Evolutionary conservation across 228 moss, liverwort and hornwort species (phyloP).

Genomic region (Sphagnum fallax): DNA sequence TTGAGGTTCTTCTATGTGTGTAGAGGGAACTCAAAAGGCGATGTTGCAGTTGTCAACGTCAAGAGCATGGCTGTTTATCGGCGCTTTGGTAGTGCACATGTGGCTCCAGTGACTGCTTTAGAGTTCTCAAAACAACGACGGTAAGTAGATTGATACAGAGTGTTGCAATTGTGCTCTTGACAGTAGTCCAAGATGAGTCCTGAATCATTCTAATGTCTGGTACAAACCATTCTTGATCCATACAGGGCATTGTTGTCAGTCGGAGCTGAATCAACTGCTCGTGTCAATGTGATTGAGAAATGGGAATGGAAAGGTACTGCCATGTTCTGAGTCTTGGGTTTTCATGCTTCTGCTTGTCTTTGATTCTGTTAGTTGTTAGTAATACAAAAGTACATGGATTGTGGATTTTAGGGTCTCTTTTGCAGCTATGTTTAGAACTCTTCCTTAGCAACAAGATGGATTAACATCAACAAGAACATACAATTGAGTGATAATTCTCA

Average conservation of each 20-base stretch:
- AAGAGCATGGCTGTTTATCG: conserved; percentile 39
- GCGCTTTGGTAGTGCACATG: conserved; percentile 32
- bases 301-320: conserved; percentile 50
- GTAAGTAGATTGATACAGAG: conserved; percentile 4
- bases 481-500: background rate
- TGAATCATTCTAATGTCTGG: no score
- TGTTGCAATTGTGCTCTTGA: no score
- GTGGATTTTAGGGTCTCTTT: background rate
- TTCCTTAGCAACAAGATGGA: background rate
- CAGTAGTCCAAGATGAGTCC: no score
- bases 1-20: background rate
- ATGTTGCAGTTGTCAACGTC: conserved; percentile 30
- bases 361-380: background rate
- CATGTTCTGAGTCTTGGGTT: background rate
- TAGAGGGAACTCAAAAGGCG: conserved; percentile 46
- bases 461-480: background rate
- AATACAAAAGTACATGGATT: background rate
- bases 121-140: conserved; percentile 53
- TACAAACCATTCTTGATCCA: background rate
- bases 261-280: conserved; percentile 42
- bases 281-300: conserved; percentile 23
- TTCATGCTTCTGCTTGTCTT: background rate
- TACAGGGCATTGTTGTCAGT: conserved; percentile 43
- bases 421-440: background rate
- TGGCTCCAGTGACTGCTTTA: conserved; percentile 29